Evolutionary conservation across 1,139 yeast species (phyloP).

Genomic region (Candida pseudoviswanathii): DNA sequence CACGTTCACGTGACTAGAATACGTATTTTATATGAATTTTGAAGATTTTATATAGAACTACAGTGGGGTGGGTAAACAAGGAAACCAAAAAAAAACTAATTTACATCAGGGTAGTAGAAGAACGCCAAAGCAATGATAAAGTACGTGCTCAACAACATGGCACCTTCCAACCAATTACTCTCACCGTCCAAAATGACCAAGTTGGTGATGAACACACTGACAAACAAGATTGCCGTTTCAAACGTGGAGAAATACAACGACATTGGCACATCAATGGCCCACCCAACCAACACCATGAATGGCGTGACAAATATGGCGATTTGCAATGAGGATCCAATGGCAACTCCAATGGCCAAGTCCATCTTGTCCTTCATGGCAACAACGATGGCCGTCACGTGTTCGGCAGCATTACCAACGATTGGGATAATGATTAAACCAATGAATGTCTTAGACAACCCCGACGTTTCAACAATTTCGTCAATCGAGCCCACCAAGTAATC

Average conservation of each 20-base stretch:
- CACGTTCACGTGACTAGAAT: too few relatives aligned
- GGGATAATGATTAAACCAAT: constrained; percentile 93
- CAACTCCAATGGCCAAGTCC: constrained; percentile 97
- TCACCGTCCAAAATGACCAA: constrained; percentile 91
- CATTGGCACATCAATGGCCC: constrained; percentile 92
- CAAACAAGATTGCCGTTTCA: constrained; percentile 89
- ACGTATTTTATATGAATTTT: too few relatives aligned
- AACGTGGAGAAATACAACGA: constrained; percentile 86
- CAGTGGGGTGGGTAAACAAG: too few relatives aligned
- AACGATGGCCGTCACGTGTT: constrained; percentile 93
- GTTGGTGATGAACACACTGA: constrained; percentile 84
- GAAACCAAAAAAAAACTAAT: neutral
- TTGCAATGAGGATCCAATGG: constrained; percentile 95
- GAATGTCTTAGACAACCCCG: constrained; percentile 91
- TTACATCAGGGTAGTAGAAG: constrained; percentile 68
- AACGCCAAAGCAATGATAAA: constrained; percentile 86
- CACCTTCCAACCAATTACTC: constrained; percentile 96
- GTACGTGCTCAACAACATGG: constrained; percentile 85
- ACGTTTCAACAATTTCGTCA: constrained; percentile 78
- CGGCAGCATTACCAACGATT: constrained; percentile 98
- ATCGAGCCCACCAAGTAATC: constrained; percentile 92
- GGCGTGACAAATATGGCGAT: constrained; percentile 95
- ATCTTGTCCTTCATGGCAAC: constrained; percentile 96
- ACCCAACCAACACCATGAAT: constrained; percentile 88
- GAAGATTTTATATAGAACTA: too few relatives aligned